Conservation (phyloP, 2,329 filamentous ascomycete genomes). For the Phoma sp. region DNA sequence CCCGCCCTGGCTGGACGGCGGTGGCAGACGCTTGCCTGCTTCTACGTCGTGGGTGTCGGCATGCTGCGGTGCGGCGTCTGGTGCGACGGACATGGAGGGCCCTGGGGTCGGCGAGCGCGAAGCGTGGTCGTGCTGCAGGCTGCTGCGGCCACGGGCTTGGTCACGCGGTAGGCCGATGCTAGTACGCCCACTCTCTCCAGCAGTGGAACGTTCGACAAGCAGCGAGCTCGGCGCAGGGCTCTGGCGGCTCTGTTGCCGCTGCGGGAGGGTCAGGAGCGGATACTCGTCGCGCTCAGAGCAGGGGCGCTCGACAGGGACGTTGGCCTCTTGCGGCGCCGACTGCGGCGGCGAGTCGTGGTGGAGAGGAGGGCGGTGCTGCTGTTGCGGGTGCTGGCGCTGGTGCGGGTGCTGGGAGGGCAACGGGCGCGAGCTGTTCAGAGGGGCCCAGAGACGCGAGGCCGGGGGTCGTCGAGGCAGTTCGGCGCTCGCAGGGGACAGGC, state of each 20-base stretch:
- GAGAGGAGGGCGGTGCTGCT: slow-evolving; percentile 1
- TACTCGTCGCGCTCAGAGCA: slow-evolving; percentile 55
- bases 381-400: slow-evolving; percentile 21
- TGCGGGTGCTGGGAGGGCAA: slow-evolving; percentile 38
- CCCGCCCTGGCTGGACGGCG: slow-evolving; percentile 10
- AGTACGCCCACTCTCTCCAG: slow-evolving; percentile 56
- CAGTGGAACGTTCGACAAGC: slow-evolving; percentile 47
- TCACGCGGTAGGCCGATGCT: slow-evolving; percentile 59
- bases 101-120: slow-evolving; percentile 34
- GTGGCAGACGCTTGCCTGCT: slow-evolving; percentile 20
- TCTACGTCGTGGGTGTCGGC: slow-evolving; percentile 32
- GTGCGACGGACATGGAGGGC: slow-evolving; percentile 34
- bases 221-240: slow-evolving; percentile 48
- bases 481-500: slow-evolving; percentile 24
- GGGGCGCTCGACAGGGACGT: slow-evolving; percentile 51
- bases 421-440: slow-evolving; percentile 63
- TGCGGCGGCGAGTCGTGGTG: neutral
- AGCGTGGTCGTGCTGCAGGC: slow-evolving; percentile 26
- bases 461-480: slow-evolving; percentile 45
- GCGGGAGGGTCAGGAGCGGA: slow-evolving; percentile 63
- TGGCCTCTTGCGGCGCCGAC: slow-evolving; percentile 43
- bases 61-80: slow-evolving; percentile 21
- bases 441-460: slow-evolving; percentile 64
- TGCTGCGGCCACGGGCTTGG: slow-evolving; percentile 25
- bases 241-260: slow-evolving; percentile 59